Evolutionary conservation across 1,284 basidiomycete genomes (phyloP).

Genomic region (Earliella scabrosa): DNA sequence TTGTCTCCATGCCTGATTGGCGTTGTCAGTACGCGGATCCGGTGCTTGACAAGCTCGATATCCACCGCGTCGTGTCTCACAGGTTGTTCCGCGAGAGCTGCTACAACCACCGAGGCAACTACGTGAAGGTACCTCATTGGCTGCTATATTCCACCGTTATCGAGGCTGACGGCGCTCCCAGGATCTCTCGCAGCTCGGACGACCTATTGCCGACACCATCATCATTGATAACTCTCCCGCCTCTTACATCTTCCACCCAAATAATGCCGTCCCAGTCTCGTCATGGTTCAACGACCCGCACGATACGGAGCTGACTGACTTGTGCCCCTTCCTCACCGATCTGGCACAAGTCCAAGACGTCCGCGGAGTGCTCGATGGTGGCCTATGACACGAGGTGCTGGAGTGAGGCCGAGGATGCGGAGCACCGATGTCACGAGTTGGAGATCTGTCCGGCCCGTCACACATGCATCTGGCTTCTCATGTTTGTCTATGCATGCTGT

Average conservation of each 20-base stretch:
- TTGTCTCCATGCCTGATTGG: conserved; percentile 4
- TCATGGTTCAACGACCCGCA: conserved; percentile 99
- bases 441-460: conserved; percentile 8
- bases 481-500: conserved; percentile 25
- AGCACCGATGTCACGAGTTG: conserved; percentile 4
- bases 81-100: conserved; percentile 98
- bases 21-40: conserved; percentile 90
- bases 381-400: conserved; percentile 50
- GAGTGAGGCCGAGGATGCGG: conserved; percentile 12
- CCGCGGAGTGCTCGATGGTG: conserved; percentile 88
- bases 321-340: conserved; percentile 93
- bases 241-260: conserved; percentile 99
- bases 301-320: conserved; percentile 95
- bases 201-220: conserved; percentile 91
- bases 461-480: conserved; percentile 14
- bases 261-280: conserved; percentile 98
- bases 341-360: conserved; percentile 88
- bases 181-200: conserved; percentile 96
- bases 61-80: conserved; percentile 92
- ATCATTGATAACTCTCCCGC: conserved; percentile 99
- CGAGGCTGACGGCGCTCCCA: conserved; percentile 37
- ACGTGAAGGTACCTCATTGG: conserved; percentile 86
- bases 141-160: background rate
- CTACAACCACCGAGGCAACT: conserved; percentile 99
- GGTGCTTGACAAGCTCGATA: conserved; percentile 95